phyloP scores from a whole-genome alignment of 176 grass and related monocot genomes.

The Juncus inflexus region DNA sequence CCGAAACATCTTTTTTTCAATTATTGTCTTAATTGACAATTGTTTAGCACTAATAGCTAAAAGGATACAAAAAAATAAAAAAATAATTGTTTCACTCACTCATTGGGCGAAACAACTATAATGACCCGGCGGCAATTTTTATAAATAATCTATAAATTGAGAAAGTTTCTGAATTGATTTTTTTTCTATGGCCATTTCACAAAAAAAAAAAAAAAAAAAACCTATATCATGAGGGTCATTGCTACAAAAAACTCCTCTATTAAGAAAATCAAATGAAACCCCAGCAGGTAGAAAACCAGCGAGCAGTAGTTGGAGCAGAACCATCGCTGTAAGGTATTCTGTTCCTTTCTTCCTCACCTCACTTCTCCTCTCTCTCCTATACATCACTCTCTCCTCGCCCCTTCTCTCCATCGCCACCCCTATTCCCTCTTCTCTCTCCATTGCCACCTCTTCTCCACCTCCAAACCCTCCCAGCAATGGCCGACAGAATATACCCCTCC shows the following conservation, averaged over 20 bases:
- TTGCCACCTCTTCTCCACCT: not conserved
- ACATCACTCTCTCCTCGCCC: not conserved
- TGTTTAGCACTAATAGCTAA: too few species aligned
- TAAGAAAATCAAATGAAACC: not conserved
- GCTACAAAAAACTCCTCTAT: not conserved
- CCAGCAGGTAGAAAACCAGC: not conserved
- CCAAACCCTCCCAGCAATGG: constrained; percentile 37
- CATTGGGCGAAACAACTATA: too few species aligned
- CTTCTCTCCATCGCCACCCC: not conserved
- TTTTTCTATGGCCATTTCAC: constrained; percentile 1
- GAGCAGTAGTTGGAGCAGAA: constrained; percentile 47
- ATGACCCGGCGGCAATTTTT: too few species aligned
- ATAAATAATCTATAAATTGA: too few species aligned
- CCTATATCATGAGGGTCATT: not conserved
- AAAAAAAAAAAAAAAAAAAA: not conserved
- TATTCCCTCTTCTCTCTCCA: constrained; percentile 3
- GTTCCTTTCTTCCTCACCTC: constrained; percentile 64
- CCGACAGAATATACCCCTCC: constrained; percentile 67
- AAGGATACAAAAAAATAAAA: too few species aligned
- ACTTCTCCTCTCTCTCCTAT: constrained; percentile 16
- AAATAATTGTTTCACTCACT: too few species aligned
- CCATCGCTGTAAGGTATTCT: constrained; percentile 65
- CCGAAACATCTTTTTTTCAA: too few species aligned
- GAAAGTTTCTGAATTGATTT: not conserved
- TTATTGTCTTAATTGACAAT: too few species aligned